These are phyloP conservation scores for Zygosaccharomyces sapae DNA, from an alignment of 1,139 yeast genomes.

Conservation along the genomic window DNA sequence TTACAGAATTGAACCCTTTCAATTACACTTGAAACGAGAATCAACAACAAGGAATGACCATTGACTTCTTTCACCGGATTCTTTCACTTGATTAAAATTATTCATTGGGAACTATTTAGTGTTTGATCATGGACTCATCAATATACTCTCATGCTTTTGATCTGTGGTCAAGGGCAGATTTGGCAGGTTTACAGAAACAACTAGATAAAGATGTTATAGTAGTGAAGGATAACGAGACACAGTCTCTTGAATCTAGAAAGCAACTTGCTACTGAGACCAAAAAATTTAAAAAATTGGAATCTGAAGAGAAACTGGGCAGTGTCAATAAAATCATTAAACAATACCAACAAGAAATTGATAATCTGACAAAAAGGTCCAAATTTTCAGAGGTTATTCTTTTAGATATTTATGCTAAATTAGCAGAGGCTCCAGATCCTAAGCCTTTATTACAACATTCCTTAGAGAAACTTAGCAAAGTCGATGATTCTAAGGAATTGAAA, in stretches of 20 bases:
- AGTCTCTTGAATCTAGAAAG: slow-evolving; percentile 65
- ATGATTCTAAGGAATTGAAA: slow-evolving; percentile 51
- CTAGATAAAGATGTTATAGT: slow-evolving; percentile 73
- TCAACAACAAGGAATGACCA: background rate
- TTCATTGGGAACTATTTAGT: background rate
- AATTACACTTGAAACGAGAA: background rate
- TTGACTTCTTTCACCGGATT: background rate
- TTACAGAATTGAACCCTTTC: background rate
- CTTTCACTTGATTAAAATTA: background rate
- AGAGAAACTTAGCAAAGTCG: slow-evolving; percentile 58
- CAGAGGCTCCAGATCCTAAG: slow-evolving; percentile 91
- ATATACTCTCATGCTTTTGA: slow-evolving; percentile 60
- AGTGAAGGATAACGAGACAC: slow-evolving; percentile 65
- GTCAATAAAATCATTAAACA: slow-evolving; percentile 72
- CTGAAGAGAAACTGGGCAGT: slow-evolving; percentile 54
- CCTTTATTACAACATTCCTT: slow-evolving; percentile 72
- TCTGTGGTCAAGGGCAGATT: slow-evolving; percentile 71
- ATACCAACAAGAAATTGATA: slow-evolving; percentile 86
- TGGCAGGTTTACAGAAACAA: slow-evolving; percentile 61
- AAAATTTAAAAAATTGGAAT: slow-evolving; percentile 67
- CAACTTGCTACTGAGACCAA: slow-evolving; percentile 77
- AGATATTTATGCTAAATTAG: slow-evolving; percentile 68
- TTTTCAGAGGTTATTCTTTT: slow-evolving; percentile 68
- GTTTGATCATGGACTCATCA: slow-evolving; percentile 27
- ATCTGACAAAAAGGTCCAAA: slow-evolving; percentile 72